Percentiles rank a stretch among this genome's conserved stretches.
Evolutionary conservation across 176 grass and related monocot species (phyloP).

Genomic region (Ananas comosus): DNA sequence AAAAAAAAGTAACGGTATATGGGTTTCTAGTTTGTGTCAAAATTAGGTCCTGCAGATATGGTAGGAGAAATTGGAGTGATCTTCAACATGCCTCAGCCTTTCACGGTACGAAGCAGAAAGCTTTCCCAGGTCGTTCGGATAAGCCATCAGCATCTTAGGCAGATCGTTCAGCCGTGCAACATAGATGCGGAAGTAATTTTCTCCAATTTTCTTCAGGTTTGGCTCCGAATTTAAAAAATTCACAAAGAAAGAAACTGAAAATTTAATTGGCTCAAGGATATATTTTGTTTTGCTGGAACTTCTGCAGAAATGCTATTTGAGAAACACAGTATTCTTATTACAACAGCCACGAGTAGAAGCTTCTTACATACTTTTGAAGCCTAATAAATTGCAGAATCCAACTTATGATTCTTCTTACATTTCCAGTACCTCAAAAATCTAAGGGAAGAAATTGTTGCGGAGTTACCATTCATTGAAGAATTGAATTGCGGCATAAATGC

Average conservation of each 20-base stretch:
- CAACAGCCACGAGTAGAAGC: not conserved
- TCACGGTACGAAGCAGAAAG: constrained; percentile 34
- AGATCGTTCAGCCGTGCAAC: constrained; percentile 15
- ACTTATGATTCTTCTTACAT: not conserved
- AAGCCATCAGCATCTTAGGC: constrained; percentile 28
- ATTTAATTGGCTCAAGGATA: not conserved
- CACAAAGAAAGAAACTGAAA: not conserved
- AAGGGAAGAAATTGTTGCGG: not conserved
- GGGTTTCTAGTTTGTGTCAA: constrained; percentile 13
- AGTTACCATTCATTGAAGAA: constrained; percentile 7
- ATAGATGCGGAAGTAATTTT: constrained; percentile 21
- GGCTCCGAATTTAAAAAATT: not conserved
- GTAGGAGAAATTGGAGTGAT: constrained; percentile 47
- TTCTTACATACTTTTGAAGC: not conserved
- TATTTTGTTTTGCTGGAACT: not conserved
- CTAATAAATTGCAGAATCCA: not conserved
- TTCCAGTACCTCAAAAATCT: constrained; percentile 13
- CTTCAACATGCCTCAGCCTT: constrained; percentile 44
- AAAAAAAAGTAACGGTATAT: not conserved
- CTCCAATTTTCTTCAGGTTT: constrained; percentile 15
- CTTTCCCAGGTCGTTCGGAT: constrained; percentile 36
- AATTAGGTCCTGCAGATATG: constrained; percentile 31
- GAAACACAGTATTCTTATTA: no score
- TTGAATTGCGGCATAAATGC: not conserved
- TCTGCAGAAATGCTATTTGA: no score